These are phyloP conservation scores for Hyphopichia pseudoburtonii DNA, from an alignment of 1,139 yeast genomes.

Conservation along the genomic window DNA sequence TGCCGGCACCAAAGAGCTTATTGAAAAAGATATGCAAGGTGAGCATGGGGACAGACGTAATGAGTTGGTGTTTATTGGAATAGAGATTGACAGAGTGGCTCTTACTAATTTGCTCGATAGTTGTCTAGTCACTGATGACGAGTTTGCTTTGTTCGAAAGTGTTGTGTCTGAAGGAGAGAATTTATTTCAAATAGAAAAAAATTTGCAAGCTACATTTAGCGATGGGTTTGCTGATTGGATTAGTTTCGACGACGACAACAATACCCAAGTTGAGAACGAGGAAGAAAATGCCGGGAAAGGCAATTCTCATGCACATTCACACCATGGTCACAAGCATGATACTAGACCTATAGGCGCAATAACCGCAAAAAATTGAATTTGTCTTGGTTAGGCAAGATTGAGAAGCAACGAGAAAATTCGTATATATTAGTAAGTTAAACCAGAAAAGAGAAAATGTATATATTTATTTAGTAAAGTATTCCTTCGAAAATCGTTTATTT, in stretches of 20 bases:
- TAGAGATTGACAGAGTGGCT: slow-evolving; percentile 25
- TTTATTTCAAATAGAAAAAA: slow-evolving; percentile 28
- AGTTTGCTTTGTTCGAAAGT: slow-evolving; percentile 23
- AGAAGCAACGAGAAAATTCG: too few species aligned
- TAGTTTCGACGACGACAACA: slow-evolving; percentile 11
- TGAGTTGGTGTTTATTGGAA: slow-evolving; percentile 46
- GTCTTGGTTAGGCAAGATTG: too few species aligned
- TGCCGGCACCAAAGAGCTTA: slow-evolving; percentile 25
- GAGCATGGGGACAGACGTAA: slow-evolving; percentile 44
- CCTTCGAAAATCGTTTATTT: too few species aligned
- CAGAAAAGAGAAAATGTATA: too few species aligned
- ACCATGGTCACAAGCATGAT: background rate
- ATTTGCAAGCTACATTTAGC: slow-evolving; percentile 26
- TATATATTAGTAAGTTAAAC: too few species aligned
- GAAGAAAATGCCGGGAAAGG: slow-evolving; percentile 7
- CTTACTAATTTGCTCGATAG: slow-evolving; percentile 27
- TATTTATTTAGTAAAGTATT: too few species aligned
- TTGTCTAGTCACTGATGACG: slow-evolving; percentile 39
- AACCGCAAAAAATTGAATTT: too few species aligned
- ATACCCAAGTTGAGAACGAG: too few species aligned
- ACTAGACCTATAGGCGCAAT: too few species aligned
- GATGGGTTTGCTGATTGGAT: slow-evolving; percentile 37
- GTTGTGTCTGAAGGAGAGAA: slow-evolving; percentile 24
- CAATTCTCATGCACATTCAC: background rate
- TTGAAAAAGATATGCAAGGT: slow-evolving; percentile 36